Percentiles rank a stretch among this genome's conserved stretches.
Conservation (phyloP, 495 filamentous ascomycete genomes). For the Trichoderma reesei region DNA sequence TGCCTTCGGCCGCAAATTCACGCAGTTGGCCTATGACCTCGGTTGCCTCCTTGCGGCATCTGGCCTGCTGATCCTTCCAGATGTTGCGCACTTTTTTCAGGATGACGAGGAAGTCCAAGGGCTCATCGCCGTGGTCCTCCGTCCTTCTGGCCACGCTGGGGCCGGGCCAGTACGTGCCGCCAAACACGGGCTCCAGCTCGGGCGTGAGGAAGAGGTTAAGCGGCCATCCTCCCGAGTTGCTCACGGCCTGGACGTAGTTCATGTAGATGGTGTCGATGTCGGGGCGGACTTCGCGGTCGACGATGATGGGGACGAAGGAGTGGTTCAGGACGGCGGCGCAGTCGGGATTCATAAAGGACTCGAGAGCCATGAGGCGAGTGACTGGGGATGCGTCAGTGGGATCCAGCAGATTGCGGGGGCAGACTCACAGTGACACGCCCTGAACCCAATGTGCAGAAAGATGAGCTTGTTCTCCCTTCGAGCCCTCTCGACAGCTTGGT, state of each 20-base stretch:
- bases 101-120: conserved; percentile 68
- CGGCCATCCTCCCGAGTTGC: conserved; percentile 89
- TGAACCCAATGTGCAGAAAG: conserved; percentile 93
- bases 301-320: conserved; percentile 82
- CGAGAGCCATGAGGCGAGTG: conserved; percentile 90
- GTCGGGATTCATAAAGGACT: conserved; percentile 77
- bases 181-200: conserved; percentile 85
- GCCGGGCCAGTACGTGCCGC: conserved; percentile 94
- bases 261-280: conserved; percentile 96
- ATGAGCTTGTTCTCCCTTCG: conserved; percentile 72
- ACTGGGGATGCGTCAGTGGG: conserved; percentile 33
- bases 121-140: conserved; percentile 31
- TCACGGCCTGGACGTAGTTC: conserved; percentile 95
- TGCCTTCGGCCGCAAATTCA: conserved; percentile 82
- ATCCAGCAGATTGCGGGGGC: conserved; percentile 11
- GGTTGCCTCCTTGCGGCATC: conserved; percentile 71
- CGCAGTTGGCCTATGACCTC: conserved; percentile 71
- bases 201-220: conserved; percentile 95
- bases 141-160: conserved; percentile 25
- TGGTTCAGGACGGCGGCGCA: conserved; percentile 77
- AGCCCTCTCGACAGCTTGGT: conserved; percentile 66
- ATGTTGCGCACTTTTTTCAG: conserved; percentile 68
- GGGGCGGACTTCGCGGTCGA: conserved; percentile 91
- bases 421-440: conserved; percentile 84
- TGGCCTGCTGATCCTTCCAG: conserved; percentile 75